Evolutionary conservation across 139 green algal species (phyloP), one percentile per base, ranked within the genome.

Genomic region (Chlamydomonas sp.): DNA sequence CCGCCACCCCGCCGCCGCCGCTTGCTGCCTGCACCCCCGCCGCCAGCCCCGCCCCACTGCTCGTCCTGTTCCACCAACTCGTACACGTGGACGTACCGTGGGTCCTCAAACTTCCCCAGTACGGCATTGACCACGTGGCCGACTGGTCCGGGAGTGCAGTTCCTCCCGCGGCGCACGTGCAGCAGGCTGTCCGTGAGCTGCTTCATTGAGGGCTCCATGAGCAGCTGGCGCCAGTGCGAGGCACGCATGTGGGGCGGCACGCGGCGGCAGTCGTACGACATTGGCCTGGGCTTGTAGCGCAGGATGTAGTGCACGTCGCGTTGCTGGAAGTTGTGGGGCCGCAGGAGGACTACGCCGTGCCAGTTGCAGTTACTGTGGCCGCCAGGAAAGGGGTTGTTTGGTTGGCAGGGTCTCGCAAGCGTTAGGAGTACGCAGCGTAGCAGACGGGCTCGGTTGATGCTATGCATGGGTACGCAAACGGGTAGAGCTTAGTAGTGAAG

Each of bases 91-190:
- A 95, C 91, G 85, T 87, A 94, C 5, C 71, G 3, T 4, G 60
- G 64, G 4, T 63, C 16, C 84, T 94, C 93, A 78, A 94, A 80
- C 83, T 93, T 93, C 78, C 79, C 62, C 3, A 95, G 88, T 1
- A 92, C 71, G 15, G 0, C n/a, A 20, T n/a, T 4, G 7, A 78
- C 5, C 2, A 88, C 12, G 1, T 31, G 16, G 12, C 5, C 73
- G 31, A 49, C 31, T 49, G 31, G 31, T 49, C 31, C 31, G 31
- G 31, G 31, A 49, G 31, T 49, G 31, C 31, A 49, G 31, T 49
- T 49, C 31, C 31, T 49, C 31, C 31, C 31, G 9, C 73, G 18
- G 8, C 67, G 2, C 1, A 78, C 15, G 3, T 92, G 84, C 73
- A 94, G 67, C 61, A 90, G 89, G 83, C 85, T 77, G 8, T 92